Evolutionary conservation across 2,329 filamentous ascomycete species (phyloP).

Genomic region (Cercospora canescens): DNA sequence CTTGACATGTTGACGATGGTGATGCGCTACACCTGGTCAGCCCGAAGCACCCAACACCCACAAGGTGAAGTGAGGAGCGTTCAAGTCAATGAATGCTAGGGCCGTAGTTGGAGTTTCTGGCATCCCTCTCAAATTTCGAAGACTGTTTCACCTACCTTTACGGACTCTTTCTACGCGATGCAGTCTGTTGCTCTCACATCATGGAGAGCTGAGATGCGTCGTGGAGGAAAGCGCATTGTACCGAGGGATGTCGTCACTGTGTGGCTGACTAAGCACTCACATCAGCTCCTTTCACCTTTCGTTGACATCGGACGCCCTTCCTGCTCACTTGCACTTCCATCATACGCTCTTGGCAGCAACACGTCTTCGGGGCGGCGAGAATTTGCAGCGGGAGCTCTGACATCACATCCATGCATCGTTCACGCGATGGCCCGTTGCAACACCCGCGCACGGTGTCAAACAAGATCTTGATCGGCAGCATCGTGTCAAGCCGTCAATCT

Average conservation of each 20-base stretch:
- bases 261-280: too few species aligned
- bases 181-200: background rate
- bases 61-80: background rate
- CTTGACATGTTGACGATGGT: slow-evolving; percentile 32
- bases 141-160: background rate
- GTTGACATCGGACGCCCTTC: too few species aligned
- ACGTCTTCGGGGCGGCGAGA: background rate
- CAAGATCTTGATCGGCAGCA: background rate
- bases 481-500: background rate
- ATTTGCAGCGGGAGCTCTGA: too few species aligned
- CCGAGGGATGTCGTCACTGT: background rate
- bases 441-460: background rate
- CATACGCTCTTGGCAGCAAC: too few species aligned
- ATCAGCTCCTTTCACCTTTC: too few species aligned
- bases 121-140: background rate
- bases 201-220: background rate
- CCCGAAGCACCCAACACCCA: background rate
- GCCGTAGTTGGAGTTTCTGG: too few species aligned
- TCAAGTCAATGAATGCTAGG: background rate
- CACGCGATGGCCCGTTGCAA: background rate
- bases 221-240: background rate
- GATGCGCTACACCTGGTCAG: background rate
- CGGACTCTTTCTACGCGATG: background rate
- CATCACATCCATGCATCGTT: background rate
- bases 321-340: background rate